Conservation (phyloP, 2,329 filamentous ascomycete genomes). For the Aschersonia sp. region DNA sequence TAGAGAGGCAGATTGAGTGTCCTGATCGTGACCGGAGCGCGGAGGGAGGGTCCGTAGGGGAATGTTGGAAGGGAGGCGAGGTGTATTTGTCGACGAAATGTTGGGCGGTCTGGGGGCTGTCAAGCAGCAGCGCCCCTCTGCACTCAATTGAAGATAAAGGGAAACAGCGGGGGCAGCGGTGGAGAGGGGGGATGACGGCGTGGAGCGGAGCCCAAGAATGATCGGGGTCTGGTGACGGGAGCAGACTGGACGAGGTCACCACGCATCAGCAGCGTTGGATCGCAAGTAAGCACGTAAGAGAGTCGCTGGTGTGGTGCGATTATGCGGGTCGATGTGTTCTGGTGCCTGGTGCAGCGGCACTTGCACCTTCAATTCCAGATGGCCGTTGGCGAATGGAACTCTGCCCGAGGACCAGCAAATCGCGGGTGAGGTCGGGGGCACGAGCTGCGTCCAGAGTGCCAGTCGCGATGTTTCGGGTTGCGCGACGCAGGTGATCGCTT, state of each 20-base stretch:
- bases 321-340: neutral
- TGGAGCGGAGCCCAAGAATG: neutral
- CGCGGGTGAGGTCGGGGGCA: neutral
- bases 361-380: neutral
- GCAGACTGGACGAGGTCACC: neutral
- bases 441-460: neutral
- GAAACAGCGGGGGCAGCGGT: conserved; percentile 13
- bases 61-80: conserved; percentile 69
- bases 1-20: conserved; percentile 21
- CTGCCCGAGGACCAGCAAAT: neutral
- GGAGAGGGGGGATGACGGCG: conserved; percentile 5
- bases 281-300: neutral
- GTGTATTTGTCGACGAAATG: conserved; percentile 63
- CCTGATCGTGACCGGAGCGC: conserved; percentile 20
- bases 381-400: neutral
- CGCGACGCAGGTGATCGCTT: neutral
- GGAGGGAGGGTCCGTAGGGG: conserved; percentile 62
- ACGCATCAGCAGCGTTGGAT: neutral
- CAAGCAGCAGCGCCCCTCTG: conserved; percentile 57
- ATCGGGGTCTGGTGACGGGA: neutral
- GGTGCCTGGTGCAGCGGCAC: neutral
- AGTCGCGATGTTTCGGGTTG: neutral
- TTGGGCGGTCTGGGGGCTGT: conserved; percentile 68
- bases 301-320: neutral
- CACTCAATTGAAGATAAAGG: conserved; percentile 21